Evolutionary conservation across 768 basidiomycete species (phyloP).

Genomic region (Flagelloscypha sp.): DNA sequence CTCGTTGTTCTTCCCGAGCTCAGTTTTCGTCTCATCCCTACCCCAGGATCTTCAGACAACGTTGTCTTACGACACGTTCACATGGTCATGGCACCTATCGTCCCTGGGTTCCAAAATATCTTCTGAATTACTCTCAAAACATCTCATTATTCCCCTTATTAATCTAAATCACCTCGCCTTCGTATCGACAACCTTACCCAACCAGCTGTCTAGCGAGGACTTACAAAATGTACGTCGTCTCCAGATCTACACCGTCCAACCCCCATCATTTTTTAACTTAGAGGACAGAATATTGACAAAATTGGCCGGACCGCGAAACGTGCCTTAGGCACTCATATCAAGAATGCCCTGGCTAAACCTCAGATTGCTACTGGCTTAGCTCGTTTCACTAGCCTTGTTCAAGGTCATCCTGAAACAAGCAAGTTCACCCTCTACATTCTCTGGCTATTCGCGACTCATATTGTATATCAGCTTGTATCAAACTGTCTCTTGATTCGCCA

Average conservation of each 20-base stretch:
- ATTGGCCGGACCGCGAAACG: constrained; percentile 62
- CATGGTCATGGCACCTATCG: constrained; percentile 76
- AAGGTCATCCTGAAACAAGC: too few relatives aligned
- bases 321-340: constrained; percentile 61
- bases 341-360: constrained; percentile 62
- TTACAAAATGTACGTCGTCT: constrained; percentile 53
- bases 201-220: constrained; percentile 46
- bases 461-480: too few relatives aligned
- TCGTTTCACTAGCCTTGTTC: constrained; percentile 64
- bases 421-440: too few relatives aligned
- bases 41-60: constrained; percentile 59
- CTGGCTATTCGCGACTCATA: too few relatives aligned
- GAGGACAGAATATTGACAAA: constrained; percentile 57
- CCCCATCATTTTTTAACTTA: constrained; percentile 6
- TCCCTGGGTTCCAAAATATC: constrained; percentile 55
- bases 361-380: constrained; percentile 57
- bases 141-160: constrained; percentile 71
- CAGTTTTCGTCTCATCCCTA: constrained; percentile 8
- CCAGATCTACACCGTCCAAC: neutral
- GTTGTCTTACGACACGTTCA: constrained; percentile 50
- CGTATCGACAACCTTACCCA: constrained; percentile 47
- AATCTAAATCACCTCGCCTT: constrained; percentile 63
- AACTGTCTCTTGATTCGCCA: too few relatives aligned
- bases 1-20: constrained; percentile 10
- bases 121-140: constrained; percentile 68